phyloP scores from a whole-genome alignment of 192 early-diverging fungal species.

The Coemansia sp. region DNA sequence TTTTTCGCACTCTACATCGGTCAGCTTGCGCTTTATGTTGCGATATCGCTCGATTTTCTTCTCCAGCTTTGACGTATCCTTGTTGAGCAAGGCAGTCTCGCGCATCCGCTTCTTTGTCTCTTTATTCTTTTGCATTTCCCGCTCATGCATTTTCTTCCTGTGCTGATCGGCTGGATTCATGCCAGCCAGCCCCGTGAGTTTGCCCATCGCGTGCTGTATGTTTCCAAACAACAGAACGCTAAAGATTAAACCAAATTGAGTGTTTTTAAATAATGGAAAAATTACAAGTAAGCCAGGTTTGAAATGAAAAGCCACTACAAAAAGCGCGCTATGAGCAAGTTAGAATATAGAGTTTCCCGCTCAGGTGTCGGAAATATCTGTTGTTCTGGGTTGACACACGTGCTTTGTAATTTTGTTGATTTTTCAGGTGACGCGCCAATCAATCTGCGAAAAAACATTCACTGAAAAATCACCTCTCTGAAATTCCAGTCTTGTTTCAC shows the following conservation, averaged over 20 bases:
- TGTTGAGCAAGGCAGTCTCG: constrained; percentile 28
- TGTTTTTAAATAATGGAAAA: background rate
- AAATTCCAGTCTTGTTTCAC: background rate
- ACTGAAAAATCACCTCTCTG: too few relatives aligned
- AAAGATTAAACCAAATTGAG: background rate
- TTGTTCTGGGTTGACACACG: background rate
- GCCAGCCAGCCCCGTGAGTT: constrained; percentile 26
- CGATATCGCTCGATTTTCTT: constrained; percentile 43
- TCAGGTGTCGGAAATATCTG: too few relatives aligned
- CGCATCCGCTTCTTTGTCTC: constrained; percentile 46
- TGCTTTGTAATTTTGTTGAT: background rate
- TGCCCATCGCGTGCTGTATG: constrained; percentile 17
- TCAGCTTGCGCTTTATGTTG: constrained; percentile 34
- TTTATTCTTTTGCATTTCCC: constrained; percentile 48
- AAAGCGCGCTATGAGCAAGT: too few relatives aligned
- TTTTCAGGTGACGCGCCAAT: too few relatives aligned
- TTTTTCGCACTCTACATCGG: constrained; percentile 37
- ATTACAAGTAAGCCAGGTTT: too few relatives aligned
- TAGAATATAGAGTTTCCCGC: too few relatives aligned
- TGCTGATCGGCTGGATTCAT: constrained; percentile 30
- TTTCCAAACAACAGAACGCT: background rate
- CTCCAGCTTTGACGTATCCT: constrained; percentile 44
- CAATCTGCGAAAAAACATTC: too few relatives aligned
- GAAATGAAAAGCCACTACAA: too few relatives aligned
- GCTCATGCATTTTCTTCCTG: constrained; percentile 37